phyloP scores from a whole-genome alignment of 2,329 filamentous ascomycete species.

The Ceratocystis albifundus region DNA sequence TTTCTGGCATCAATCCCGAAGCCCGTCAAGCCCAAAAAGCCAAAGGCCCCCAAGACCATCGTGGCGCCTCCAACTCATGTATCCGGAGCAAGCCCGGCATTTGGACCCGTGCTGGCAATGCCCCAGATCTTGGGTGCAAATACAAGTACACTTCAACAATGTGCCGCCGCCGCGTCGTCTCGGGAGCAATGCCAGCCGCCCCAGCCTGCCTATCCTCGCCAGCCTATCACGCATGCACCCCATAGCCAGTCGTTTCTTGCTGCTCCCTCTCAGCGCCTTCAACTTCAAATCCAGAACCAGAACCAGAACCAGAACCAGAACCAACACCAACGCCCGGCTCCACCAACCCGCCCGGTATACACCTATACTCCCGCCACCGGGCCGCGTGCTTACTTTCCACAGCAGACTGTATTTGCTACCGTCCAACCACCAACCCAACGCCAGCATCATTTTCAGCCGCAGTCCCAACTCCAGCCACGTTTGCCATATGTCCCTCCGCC shows the following conservation, averaged over 20 bases:
- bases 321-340: background rate
- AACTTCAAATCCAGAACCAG: too few relatives aligned
- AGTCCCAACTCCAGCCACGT: background rate
- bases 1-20: slow-evolving; percentile 60
- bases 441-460: background rate
- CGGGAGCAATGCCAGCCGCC: background rate
- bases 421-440: slow-evolving; percentile 7
- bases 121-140: background rate
- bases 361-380: background rate
- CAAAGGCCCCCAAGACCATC: slow-evolving; percentile 8
- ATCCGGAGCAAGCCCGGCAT: background rate
- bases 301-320: background rate
- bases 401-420: background rate
- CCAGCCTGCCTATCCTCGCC: background rate
- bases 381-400: background rate
- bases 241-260: background rate
- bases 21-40: slow-evolving; percentile 32
- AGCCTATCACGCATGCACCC: too few relatives aligned
- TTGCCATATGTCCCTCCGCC: background rate
- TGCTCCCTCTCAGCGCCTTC: background rate
- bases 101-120: background rate
- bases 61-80: background rate
- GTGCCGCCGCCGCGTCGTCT: background rate
- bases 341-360: slow-evolving; percentile 2
- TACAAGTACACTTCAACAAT: background rate